Evolutionary conservation across 768 basidiomycete species (phyloP), one percentile per base, ranked within the genome.

Genomic region (Mycena kentingensis): DNA sequence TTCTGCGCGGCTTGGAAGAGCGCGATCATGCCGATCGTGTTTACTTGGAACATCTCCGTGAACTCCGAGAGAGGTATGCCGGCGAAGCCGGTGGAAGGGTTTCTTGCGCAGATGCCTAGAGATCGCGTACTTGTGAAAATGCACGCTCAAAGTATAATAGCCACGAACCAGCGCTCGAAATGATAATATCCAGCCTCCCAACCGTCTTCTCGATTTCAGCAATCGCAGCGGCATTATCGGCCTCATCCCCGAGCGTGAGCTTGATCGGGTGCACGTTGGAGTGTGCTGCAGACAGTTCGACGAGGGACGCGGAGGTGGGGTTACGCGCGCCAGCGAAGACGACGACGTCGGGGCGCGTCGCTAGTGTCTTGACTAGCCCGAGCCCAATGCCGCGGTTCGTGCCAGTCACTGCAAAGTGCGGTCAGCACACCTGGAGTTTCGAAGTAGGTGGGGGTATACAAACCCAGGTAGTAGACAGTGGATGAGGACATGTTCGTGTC

Each of bases 1-100:
- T 16, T 26, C 19, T 51, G 38, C 22, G 39, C 39, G 3, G 49
- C 49, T 43, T 51, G 49, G 39, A 51, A 51, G 5, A 51, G 49
- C 7, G 43, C 38, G 15, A 41, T 18, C 10, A 26, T 42, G 39
- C 49, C 49, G 8, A 42, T 18, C 2, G 39, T 42, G 29, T 51
- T 51, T 12, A 41, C 37, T 5, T 51, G 38, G 35, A 36, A 51
- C 21, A 27, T 22, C 25, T 51, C 49, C 4, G n/a, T 22, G 36
- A 51, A 34, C 37, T 51, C 26, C 13, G 35, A 34, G 6, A 42
- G 24, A 7, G 49, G 49, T 13, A 39, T 51, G 8, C 27, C 38
- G 7, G 22, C 36, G 4, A 39, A 12, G 5, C 38, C 6, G 16
- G 38, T 39, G 22, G 19, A 28, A 21, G 27, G 32, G 12, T 42